These are phyloP conservation scores for Ustilago vetiveriae DNA, from an alignment of 1,284 basidiomycete genomes.

Conservation along the genomic window DNA sequence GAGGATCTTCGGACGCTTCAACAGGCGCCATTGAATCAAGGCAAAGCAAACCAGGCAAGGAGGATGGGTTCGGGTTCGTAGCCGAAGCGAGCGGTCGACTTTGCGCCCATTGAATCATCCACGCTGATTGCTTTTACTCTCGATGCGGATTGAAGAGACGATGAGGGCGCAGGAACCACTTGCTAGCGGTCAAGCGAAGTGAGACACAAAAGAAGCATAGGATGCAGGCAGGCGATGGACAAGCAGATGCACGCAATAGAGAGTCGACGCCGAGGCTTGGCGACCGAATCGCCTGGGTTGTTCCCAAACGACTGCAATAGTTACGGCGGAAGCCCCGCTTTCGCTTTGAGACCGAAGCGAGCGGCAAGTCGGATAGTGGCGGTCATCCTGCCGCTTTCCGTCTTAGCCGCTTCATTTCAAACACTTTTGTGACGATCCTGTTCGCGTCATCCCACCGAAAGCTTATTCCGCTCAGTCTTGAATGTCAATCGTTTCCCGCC, in stretches of 20 bases:
- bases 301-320: neutral
- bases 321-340: no score
- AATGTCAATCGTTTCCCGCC: no score
- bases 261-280: constrained; percentile 6
- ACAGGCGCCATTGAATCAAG: no score
- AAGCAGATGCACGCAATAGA: neutral
- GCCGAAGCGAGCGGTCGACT: neutral
- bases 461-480: no score
- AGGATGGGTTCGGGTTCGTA: neutral
- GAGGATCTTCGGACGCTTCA: no score
- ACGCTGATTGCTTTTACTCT: no score
- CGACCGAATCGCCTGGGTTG: neutral
- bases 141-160: neutral
- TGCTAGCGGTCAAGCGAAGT: neutral
- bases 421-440: constrained; percentile 17
- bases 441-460: no score
- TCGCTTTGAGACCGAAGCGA: no score
- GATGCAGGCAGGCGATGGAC: neutral
- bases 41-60: no score
- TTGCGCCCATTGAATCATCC: neutral
- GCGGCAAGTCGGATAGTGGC: neutral
- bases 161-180: neutral
- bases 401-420: neutral
- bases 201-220: neutral
- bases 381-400: neutral